Evolutionary conservation across 2,329 filamentous ascomycete species (phyloP).

Genomic region (Epichloe sylvatica): DNA sequence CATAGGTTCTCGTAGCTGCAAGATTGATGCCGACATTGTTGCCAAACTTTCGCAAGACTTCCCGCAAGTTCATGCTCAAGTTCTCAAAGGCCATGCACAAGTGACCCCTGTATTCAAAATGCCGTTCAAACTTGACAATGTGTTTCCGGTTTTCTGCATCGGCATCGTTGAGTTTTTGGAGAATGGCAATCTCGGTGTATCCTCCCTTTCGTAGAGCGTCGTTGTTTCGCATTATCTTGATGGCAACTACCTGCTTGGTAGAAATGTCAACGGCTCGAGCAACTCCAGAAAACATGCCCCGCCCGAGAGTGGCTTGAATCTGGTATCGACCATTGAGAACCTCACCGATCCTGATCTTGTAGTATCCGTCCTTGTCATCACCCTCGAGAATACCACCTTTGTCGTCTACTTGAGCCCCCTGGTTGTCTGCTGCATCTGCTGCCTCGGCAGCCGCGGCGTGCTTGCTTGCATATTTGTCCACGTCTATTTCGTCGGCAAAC

Average conservation of each 20-base stretch:
- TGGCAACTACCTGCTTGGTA: conserved; percentile 65
- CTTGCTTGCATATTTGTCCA: conserved; percentile 48
- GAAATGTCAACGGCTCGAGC: conserved; percentile 70
- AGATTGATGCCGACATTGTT: conserved; percentile 88
- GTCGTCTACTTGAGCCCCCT: conserved; percentile 43
- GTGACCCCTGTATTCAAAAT: conserved; percentile 90
- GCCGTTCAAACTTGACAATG: conserved; percentile 71
- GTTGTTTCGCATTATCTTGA: conserved; percentile 97
- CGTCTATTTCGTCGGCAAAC: conserved; percentile 72
- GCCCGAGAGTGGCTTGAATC: conserved; percentile 73
- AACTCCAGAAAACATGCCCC: conserved; percentile 95
- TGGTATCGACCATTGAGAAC: conserved; percentile 80
- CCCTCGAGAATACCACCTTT: conserved; percentile 76
- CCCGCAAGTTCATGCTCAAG: conserved; percentile 80
- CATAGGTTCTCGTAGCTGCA: conserved; percentile 73
- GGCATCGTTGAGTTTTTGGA: conserved; percentile 72
- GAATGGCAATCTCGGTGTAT: conserved; percentile 84
- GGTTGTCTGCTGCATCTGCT: conserved; percentile 28
- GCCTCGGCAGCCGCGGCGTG: conserved; percentile 26
- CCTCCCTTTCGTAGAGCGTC: conserved; percentile 84
- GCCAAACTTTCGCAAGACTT: conserved; percentile 90
- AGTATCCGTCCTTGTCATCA: conserved; percentile 90
- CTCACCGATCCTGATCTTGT: conserved; percentile 87
- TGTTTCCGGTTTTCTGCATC: conserved; percentile 87
- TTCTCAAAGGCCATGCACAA: conserved; percentile 96